Base-by-base conservation (phyloP, 2,329 filamentous ascomycete species). In the Colletotrichum spinosum region DNA sequence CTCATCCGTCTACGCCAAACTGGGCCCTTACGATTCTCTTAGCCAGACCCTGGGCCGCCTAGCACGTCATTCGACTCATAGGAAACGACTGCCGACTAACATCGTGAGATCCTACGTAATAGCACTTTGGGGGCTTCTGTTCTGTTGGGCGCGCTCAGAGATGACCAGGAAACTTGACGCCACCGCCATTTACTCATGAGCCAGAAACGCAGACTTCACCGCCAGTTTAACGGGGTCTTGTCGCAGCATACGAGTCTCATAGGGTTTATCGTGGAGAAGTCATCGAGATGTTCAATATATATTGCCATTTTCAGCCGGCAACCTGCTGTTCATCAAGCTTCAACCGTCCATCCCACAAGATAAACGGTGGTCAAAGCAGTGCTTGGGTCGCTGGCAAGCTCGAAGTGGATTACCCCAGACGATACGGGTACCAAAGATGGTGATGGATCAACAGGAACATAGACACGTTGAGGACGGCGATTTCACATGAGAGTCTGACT, bases 291-390 rank as follows among this genome's bases (percentile, higher is more conserved):
- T 49, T 55, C 67, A 67, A 51, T 51, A 46, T 38, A 49, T 35
- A 45, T 42, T 68, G 35, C 64, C 67, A 12, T 12, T 67, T 38
- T 42, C 7, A 54, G 17, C 17, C 17, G 17, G 17, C 17, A 61
- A 49, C 8, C 8, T 48, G 12, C 6, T 33, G 34, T 33, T 38
- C 44, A 6, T 42, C n/a, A 42, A 37, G 13, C 44, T 58, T 42
- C 58, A 60, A 39, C 38, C 55, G 52, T 51, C 52, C 50, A 56
- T 65, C 52, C 58, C 62, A 55, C 64, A 62, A 50, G 48, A 67
- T 67, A 58, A 51, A 53, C 50, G 49, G 51, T 67, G 64, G 67
- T 67, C 67, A 60, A 53, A 67, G 67, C 64, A 64, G 57, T 67
- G 49, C 58, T 68, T 50, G 55, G 55, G 46, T 51, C 35, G 62